Base-by-base conservation (phyloP, 345 rosid genomes). In the Eucalyptus fibrosa region DNA sequence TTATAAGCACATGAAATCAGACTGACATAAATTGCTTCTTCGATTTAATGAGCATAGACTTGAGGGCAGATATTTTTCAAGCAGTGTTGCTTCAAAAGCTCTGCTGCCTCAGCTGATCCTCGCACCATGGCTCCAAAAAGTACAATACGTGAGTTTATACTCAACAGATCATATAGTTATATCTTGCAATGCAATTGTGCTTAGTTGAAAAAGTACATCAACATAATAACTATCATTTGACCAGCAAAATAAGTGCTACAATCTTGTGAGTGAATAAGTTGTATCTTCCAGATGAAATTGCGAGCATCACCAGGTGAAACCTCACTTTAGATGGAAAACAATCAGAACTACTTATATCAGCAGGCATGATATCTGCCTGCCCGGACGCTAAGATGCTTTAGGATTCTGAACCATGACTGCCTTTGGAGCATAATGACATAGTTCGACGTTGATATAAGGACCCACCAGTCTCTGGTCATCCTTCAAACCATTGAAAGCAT, bases 101-200 rank as follows among this genome's bases (percentile, higher is more conserved):
- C 99, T 14, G 99, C 97, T 53, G 99, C 97, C 93, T 97, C 97
- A 19, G 99, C 99, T 90, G 96, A 96, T 91, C 98, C 99, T 45
- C 95, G 98, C 90, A 98, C 96, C 96, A 98, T 91, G 91, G 97
- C 98, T 96, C 88, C 90, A 90, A 60, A 77, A 18, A 18, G 24
- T 34, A 80, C 51, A 59, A 59, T 5, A 26, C 67, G 0, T 26
- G n/a, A 59, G n/a, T 23, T 12, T 12, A 59, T 59, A 26, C n/a
- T 5, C 15, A 26, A 60, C 67, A 12, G 32, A 60, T 12, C 67
- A 60, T 9, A 34, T 26, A 28, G 5, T 28, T 32, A 12, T 45
- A 32, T 85, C 10, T 21, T 28, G 30, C 72, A 56, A 87, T 51
- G n/a, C 87, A n/a, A 45, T 85, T 19, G 47, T 44, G 55, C 50